Evolutionary conservation across 345 rosid species (phyloP).

Genomic region (Citropsis articulata): DNA sequence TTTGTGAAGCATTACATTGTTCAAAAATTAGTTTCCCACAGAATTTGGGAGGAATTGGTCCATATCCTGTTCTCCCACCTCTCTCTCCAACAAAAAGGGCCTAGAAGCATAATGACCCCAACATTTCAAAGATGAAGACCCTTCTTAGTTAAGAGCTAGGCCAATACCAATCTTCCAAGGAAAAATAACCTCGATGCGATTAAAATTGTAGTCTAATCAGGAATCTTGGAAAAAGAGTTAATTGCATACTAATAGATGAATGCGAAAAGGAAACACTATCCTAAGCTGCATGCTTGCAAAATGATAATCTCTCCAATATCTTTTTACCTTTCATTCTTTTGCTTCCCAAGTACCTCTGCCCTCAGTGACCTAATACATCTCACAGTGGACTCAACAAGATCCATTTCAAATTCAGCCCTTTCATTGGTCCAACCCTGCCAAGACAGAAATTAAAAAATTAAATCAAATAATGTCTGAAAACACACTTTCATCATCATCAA

Average conservation of each 20-base stretch:
- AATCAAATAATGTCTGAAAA: not conserved
- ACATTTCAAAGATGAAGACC: not conserved
- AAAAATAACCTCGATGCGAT: not conserved
- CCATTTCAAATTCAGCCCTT: slow-evolving; percentile 73
- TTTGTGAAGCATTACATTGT: not conserved
- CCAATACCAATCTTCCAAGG: not conserved
- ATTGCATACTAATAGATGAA: not conserved
- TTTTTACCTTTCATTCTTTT: slow-evolving; percentile 68
- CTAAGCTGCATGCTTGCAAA: not conserved
- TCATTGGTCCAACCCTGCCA: slow-evolving; percentile 69
- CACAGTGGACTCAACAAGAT: slow-evolving; percentile 61
- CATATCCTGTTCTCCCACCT: not conserved
- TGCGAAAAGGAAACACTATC: not conserved
- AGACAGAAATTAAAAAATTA: not conserved
- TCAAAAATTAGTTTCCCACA: not conserved
- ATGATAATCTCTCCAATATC: not conserved
- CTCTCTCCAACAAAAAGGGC: not conserved
- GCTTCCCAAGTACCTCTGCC: slow-evolving; percentile 71
- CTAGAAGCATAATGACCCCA: not conserved
- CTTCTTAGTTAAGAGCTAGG: not conserved
- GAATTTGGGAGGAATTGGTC: not conserved
- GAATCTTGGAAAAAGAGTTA: not conserved
- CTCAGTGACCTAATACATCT: slow-evolving; percentile 68
- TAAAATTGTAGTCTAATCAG: not conserved
- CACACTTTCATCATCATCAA: not conserved